phyloP scores from a whole-genome alignment of 805 yeast species.

The Saturnispora gosingensis region DNA sequence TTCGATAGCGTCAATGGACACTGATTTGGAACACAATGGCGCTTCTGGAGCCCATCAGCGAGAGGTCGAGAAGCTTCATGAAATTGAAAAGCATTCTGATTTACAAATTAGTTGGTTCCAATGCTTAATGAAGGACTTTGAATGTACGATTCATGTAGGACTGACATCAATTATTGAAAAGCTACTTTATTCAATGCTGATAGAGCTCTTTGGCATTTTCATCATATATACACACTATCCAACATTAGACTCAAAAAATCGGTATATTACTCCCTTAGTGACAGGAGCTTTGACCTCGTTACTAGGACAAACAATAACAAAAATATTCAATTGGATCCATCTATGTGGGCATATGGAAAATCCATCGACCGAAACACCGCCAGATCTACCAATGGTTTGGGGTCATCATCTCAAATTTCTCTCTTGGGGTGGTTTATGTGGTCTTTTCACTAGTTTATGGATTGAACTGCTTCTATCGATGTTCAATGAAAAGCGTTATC shows the following conservation, averaged over 20 bases:
- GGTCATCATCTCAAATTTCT: constrained; percentile 36
- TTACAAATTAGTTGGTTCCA: not conserved
- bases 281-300: constrained; percentile 13
- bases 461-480: constrained; percentile 35
- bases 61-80: not conserved
- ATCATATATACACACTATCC: constrained; percentile 12
- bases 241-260: constrained; percentile 9
- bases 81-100: not conserved
- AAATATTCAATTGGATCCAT: constrained; percentile 5
- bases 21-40: constrained; percentile 1
- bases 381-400: not conserved
- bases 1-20: not conserved
- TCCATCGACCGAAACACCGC: not conserved
- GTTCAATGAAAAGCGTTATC: constrained; percentile 26
- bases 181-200: constrained; percentile 7
- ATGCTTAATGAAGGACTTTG: not conserved
- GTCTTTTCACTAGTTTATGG: constrained; percentile 45
- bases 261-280: constrained; percentile 12
- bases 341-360: not conserved
- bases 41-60: not conserved
- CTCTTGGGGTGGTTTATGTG: constrained; percentile 55
- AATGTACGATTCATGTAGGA: not conserved
- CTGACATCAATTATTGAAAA: constrained; percentile 7
- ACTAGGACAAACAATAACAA: constrained; percentile 11
- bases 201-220: constrained; percentile 12